Conservation (phyloP, 805 yeast species). For the Tetrapisispora pingtungensis region DNA sequence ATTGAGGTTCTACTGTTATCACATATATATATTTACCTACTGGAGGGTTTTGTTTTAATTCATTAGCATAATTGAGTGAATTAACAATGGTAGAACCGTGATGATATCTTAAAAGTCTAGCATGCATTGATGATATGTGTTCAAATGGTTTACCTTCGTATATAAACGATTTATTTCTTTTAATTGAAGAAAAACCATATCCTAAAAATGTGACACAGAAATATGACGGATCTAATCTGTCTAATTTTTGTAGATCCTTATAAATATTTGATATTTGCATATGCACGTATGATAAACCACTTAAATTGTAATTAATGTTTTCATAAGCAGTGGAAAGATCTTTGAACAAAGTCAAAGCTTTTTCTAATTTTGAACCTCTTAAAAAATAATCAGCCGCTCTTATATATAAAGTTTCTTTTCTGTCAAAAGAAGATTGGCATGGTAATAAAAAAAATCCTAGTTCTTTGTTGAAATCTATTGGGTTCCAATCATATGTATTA, state of each 20-base stretch:
- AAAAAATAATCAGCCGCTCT: constrained; percentile 60
- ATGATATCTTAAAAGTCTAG: constrained; percentile 59
- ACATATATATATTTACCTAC: constrained; percentile 70
- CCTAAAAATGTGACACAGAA: constrained; percentile 77
- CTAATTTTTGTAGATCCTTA: constrained; percentile 53
- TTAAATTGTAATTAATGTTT: constrained; percentile 61
- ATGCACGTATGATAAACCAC: constrained; percentile 64
- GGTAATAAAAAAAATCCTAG: constrained; percentile 63
- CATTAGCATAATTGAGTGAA: constrained; percentile 44
- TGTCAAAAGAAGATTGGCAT: constrained; percentile 67
- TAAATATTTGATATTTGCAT: constrained; percentile 59
- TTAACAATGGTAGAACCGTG: constrained; percentile 73
- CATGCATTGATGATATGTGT: constrained; percentile 74
- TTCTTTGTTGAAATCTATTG: constrained; percentile 43
- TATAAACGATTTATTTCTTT: constrained; percentile 67
- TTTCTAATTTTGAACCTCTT: constrained; percentile 65
- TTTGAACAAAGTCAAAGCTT: constrained; percentile 68
- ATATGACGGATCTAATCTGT: constrained; percentile 65
- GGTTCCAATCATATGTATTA: constrained; percentile 65
- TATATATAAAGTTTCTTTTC: constrained; percentile 64
- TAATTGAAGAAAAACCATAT: constrained; percentile 68
- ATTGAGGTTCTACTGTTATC: constrained; percentile 54
- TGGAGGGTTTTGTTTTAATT: constrained; percentile 39
- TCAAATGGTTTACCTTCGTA: constrained; percentile 85
- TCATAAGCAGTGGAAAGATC: constrained; percentile 70